phyloP scores from a whole-genome alignment of 2,329 filamentous ascomycete genomes.

The Myriosclerotinia curreyana region DNA sequence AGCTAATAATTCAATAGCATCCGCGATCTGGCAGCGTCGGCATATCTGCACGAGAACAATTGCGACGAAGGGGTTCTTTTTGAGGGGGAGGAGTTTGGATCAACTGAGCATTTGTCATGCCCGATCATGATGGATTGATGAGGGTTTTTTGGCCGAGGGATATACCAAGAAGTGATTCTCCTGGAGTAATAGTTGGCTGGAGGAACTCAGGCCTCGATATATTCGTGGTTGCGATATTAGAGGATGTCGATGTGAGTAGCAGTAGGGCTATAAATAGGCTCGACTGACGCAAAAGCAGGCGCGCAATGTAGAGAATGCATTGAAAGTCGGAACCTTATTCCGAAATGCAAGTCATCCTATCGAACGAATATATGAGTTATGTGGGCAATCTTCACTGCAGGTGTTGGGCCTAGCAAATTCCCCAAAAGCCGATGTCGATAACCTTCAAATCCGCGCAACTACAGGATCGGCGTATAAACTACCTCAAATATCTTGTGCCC shows the following conservation, averaged over 20 bases:
- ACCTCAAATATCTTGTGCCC: conserved; percentile 72
- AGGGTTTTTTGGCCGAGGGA: conserved; percentile 98
- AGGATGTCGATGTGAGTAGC: conserved; percentile 77
- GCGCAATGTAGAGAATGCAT: conserved; percentile 79
- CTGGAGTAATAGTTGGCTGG: conserved; percentile 93
- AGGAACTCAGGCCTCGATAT: conserved; percentile 88
- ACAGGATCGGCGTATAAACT: conserved; percentile 51
- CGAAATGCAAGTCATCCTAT: conserved; percentile 78
- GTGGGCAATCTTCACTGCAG: conserved; percentile 77
- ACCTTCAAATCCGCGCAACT: conserved; percentile 65
- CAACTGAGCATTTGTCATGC: conserved; percentile 50
- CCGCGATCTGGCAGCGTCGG: conserved; percentile 73
- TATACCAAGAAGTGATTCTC: conserved; percentile 64
- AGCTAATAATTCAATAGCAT: conserved; percentile 56
- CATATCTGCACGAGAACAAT: conserved; percentile 91
- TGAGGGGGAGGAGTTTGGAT: conserved; percentile 45
- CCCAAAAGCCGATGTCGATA: conserved; percentile 54
- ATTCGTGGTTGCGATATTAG: conserved; percentile 83
- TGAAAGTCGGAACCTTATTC: conserved; percentile 79
- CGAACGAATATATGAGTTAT: conserved; percentile 76
- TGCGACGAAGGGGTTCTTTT: conserved; percentile 92
- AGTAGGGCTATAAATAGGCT: conserved; percentile 17
- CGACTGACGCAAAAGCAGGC: conserved; percentile 35
- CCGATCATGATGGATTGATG: conserved; percentile 83
- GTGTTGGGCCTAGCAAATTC: conserved; percentile 82